Evolutionary conservation across 2,329 filamentous ascomycete genomes (phyloP), one percentile per base, ranked within the genome.

Genomic region (Dactylellina haptotyla): DNA sequence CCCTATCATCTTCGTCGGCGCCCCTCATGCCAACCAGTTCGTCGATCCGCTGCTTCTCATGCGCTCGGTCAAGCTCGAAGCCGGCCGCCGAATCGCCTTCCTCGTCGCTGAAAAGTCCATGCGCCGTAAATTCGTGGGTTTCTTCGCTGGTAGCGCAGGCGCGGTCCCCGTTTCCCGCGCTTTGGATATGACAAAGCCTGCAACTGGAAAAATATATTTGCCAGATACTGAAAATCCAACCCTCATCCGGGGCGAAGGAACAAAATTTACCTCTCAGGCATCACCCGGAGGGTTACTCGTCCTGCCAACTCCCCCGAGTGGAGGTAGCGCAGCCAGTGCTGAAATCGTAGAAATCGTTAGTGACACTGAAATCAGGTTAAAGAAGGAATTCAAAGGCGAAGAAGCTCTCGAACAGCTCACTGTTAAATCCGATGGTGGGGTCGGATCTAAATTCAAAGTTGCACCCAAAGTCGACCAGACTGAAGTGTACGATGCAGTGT

Each of bases 11-110:
- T 95, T 99, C 79, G 95, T 99, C 77, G 95, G 93, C 46, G 95
- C 94, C 62, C 95, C 95, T 76, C 95, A 99, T 84, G 94, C 94
- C 72, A 99, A 99, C 81, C 92, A 95, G 89, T 99, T 99, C 78
- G 93, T 98, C 79, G 95, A 99, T 79, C 94, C 93, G 61, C 86
- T 99, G 57, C 90, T 98, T 77, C 86, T 99, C 58, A 96, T 97
- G 87, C 90, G 93, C 76, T 92, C 93, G 12, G 87, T 98, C 67
- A 90, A 92, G 76, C 89, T 87, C 79, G 93, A 97, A 83, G 90
- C 93, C 62, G 89, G 90, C 76, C 91, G 95, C 77, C 91, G 95
- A 61, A 92, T 97, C 69, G 92, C 93, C 58, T 93, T 96, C 79
- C 87, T 99, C 54, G 95, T 97, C 75, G 95, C 95, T 20, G 93